Evolutionary conservation across 805 yeast genomes (phyloP).

Genomic region (Yamadazyma paraphyllophila): DNA sequence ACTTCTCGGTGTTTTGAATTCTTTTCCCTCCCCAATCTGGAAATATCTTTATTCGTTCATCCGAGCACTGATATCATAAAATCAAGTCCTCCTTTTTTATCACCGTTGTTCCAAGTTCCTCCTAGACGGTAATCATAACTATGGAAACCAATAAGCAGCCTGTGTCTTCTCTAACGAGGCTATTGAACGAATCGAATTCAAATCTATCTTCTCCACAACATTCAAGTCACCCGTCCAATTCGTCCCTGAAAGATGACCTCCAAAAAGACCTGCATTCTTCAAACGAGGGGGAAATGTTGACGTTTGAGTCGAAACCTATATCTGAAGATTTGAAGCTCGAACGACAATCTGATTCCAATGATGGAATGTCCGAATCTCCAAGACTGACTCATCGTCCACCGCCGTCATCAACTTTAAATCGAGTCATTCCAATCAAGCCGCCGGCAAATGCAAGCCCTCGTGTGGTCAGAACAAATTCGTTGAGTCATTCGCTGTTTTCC

Average conservation of each 20-base stretch:
- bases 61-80: too few relatives aligned
- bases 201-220: conserved; percentile 17
- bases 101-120: neutral
- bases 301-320: conserved; percentile 9
- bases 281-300: conserved; percentile 12
- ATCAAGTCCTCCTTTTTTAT: neutral
- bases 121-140: too few relatives aligned
- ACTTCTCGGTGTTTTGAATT: neutral
- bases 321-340: conserved; percentile 1
- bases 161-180: conserved; percentile 36
- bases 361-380: conserved; percentile 2
- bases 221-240: conserved; percentile 13
- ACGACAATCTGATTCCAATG: neutral
- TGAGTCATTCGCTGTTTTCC: conserved; percentile 39
- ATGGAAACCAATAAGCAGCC: conserved; percentile 13
- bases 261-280: conserved; percentile 12
- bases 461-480: conserved; percentile 38
- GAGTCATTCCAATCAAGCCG: conserved; percentile 18
- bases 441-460: conserved; percentile 37
- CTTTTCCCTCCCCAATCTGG: neutral
- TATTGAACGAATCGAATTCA: conserved; percentile 33
- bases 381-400: neutral
- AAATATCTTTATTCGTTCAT: neutral
- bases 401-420: conserved; percentile 11
- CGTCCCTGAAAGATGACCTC: conserved; percentile 8